Percentiles rank a stretch among this genome's conserved stretches.
Evolutionary conservation across 2,329 filamentous ascomycete species (phyloP).

Genomic region (Clarireedia homoeocarpa): DNA sequence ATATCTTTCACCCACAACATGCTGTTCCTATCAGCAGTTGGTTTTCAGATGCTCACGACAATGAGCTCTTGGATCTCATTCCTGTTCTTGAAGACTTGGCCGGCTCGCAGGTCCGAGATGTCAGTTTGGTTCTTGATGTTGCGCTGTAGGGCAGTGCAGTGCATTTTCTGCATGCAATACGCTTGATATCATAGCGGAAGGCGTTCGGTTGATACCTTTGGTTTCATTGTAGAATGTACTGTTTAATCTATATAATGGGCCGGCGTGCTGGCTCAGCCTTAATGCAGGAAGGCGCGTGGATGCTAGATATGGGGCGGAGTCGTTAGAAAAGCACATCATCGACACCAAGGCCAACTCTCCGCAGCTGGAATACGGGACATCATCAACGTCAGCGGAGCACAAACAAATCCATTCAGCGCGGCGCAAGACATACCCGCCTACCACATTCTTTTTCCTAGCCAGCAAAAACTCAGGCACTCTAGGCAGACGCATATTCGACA

Average conservation of each 20-base stretch:
- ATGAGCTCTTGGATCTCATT: slow-evolving; percentile 94
- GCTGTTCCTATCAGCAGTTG: slow-evolving; percentile 99
- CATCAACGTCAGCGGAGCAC: background rate
- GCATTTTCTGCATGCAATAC: slow-evolving; percentile 26
- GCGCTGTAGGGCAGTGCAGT: slow-evolving; percentile 47
- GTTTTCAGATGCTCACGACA: slow-evolving; percentile 99
- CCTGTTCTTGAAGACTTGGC: slow-evolving; percentile 97
- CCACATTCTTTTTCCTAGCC: slow-evolving; percentile 11
- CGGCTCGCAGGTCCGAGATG: slow-evolving; percentile 79
- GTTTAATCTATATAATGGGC: slow-evolving; percentile 33
- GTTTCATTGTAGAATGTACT: slow-evolving; percentile 33
- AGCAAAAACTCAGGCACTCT: slow-evolving; percentile 9
- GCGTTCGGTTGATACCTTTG: slow-evolving; percentile 33
- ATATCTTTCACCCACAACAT: slow-evolving; percentile 99
- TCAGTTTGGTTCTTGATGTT: slow-evolving; percentile 96
- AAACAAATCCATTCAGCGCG: slow-evolving; percentile 6
- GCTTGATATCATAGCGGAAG: slow-evolving; percentile 32
- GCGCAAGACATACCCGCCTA: slow-evolving; percentile 14
- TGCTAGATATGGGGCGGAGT: slow-evolving; percentile 1
- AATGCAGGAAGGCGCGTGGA: slow-evolving; percentile 11
- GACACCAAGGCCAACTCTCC: background rate
- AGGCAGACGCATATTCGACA: slow-evolving; percentile 8
- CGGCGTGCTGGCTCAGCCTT: slow-evolving; percentile 23
- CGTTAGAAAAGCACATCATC: background rate
- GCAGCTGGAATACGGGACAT: background rate